These are phyloP conservation scores for Candida arabinofermentans DNA, from an alignment of 805 yeast species.

Conservation along the genomic window DNA sequence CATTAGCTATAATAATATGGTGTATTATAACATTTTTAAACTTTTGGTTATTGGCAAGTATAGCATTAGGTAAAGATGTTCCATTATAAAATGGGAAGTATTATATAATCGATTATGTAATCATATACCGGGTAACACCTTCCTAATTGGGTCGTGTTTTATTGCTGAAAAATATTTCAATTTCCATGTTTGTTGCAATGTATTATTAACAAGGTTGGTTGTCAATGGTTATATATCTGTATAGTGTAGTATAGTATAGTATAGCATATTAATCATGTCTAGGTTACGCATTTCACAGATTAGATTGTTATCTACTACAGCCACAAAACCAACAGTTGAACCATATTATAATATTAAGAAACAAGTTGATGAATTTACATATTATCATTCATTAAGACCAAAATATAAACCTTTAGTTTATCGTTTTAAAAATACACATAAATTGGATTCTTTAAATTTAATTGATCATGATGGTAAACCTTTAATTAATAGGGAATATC, in stretches of 20 bases:
- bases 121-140: too few species aligned
- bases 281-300: too few species aligned
- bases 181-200: too few species aligned
- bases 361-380: conserved; percentile 28
- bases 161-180: too few species aligned
- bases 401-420: conserved; percentile 23
- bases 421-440: conserved; percentile 20
- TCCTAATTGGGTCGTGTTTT: too few species aligned
- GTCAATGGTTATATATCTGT: too few species aligned
- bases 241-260: background rate
- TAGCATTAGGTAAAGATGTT: conserved; percentile 32
- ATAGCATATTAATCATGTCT: too few species aligned
- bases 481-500: conserved; percentile 19
- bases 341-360: conserved; percentile 21
- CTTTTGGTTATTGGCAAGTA: conserved; percentile 52
- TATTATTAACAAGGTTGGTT: background rate
- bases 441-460: conserved; percentile 17
- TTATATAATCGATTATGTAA: too few species aligned
- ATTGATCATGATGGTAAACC: conserved; percentile 27
- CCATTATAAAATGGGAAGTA: conserved; percentile 23
- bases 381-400: conserved; percentile 20
- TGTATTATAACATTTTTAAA: conserved; percentile 66
- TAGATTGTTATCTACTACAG: too few species aligned
- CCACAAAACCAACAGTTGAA: background rate
- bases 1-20: conserved; percentile 61